Evolutionary conservation across 768 basidiomycete genomes (phyloP).

Genomic region (Mycena amicta): DNA sequence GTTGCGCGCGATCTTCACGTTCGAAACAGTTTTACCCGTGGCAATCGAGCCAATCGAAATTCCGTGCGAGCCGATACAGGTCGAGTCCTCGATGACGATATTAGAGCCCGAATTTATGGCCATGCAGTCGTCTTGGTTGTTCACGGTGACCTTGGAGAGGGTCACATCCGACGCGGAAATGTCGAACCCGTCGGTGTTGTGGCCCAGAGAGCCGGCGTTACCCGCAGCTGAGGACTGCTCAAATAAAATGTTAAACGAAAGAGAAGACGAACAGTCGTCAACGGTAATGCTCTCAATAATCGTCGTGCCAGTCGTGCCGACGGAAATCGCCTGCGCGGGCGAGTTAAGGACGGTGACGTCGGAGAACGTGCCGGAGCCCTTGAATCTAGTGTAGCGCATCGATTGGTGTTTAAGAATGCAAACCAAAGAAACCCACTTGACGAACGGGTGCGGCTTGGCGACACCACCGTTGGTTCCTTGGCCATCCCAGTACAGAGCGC

Average conservation of each 20-base stretch:
- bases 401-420: background rate
- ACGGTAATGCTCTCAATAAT: constrained; percentile 16
- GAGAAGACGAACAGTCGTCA: constrained; percentile 14
- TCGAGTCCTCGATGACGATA: constrained; percentile 36
- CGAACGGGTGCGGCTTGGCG: constrained; percentile 22
- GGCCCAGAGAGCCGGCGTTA: constrained; percentile 18
- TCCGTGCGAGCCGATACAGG: constrained; percentile 51
- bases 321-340: constrained; percentile 20
- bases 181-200: constrained; percentile 27
- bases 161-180: constrained; percentile 19
- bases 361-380: constrained; percentile 21
- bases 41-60: constrained; percentile 51
- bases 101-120: constrained; percentile 21
- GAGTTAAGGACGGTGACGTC: constrained; percentile 20
- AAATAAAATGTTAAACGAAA: background rate
- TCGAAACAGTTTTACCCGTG: constrained; percentile 36
- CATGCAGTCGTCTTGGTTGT: constrained; percentile 23
- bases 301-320: constrained; percentile 16
- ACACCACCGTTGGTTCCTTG: constrained; percentile 22
- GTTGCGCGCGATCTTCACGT: constrained; percentile 41
- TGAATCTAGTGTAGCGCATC: too few relatives aligned
- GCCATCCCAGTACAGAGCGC: constrained; percentile 22
- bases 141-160: constrained; percentile 11
- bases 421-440: constrained; percentile 9
- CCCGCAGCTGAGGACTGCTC: constrained; percentile 12